phyloP scores from a whole-genome alignment of 148 eudicot species.

The Nepenthes mirabilis region DNA sequence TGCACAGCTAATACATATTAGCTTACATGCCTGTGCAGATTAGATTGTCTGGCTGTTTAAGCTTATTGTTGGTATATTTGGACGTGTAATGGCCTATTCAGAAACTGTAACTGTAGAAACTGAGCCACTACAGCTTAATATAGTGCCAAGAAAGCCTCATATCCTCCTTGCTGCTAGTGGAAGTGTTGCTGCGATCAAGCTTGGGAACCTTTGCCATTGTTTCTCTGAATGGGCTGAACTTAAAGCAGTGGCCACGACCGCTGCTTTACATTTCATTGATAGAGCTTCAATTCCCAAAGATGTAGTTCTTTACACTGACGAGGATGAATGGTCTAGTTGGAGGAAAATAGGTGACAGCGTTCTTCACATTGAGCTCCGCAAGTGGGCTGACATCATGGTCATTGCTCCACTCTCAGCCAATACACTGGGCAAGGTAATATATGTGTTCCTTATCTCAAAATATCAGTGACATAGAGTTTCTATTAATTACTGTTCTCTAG shows the following conservation, averaged over 20 bases:
- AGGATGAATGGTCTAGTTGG: constrained; percentile 92
- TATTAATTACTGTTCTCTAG: too few species aligned
- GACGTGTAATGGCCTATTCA: neutral
- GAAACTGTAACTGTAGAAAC: constrained; percentile 1
- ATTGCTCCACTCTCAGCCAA: constrained; percentile 92
- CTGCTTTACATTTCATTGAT: constrained; percentile 74
- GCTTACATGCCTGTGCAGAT: too few species aligned
- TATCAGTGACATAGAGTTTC: too few species aligned
- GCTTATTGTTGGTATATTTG: too few species aligned
- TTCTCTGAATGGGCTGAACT: constrained; percentile 98
- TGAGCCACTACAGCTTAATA: constrained; percentile 24
- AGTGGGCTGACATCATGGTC: constrained; percentile 96
- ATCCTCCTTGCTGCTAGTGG: constrained; percentile 95
- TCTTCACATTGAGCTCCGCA: constrained; percentile 84
- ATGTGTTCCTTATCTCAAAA: neutral
- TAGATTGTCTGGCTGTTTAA: too few species aligned
- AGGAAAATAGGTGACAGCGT: constrained; percentile 72
- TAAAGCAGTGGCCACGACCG: constrained; percentile 66
- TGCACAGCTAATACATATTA: too few species aligned
- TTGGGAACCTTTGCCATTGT: constrained; percentile 73
- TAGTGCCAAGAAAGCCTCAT: constrained; percentile 48
- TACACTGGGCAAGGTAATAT: constrained; percentile 78
- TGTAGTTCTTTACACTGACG: constrained; percentile 70
- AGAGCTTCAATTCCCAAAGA: constrained; percentile 52
- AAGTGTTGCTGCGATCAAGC: constrained; percentile 92